phyloP scores from a whole-genome alignment of 192 early-diverging fungal species.

The Entomortierella beljakovae region DNA sequence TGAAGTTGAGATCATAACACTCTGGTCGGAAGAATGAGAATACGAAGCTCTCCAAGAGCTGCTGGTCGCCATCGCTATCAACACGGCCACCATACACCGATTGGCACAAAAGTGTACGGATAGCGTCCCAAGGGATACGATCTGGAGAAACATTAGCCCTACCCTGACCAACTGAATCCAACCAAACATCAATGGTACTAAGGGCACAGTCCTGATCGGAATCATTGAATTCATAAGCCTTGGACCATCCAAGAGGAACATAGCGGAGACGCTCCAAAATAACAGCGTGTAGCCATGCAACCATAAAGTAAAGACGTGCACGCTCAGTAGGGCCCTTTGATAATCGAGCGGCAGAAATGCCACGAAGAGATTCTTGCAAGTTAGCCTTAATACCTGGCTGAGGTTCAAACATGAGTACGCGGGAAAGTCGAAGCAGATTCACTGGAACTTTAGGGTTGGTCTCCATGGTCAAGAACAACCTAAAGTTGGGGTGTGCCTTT shows the following conservation, averaged over 20 bases:
- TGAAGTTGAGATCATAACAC: slow-evolving; percentile 86
- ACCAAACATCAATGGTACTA: slow-evolving; percentile 91
- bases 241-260: slow-evolving; percentile 97
- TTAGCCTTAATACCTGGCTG: slow-evolving; percentile 96
- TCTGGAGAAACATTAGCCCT: slow-evolving; percentile 92
- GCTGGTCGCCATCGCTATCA: slow-evolving; percentile 92
- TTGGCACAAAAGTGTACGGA: slow-evolving; percentile 84
- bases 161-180: slow-evolving; percentile 83
- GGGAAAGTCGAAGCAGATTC: slow-evolving; percentile 89
- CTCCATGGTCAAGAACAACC: slow-evolving; percentile 98
- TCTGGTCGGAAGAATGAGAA: slow-evolving; percentile 80
- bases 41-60: slow-evolving; percentile 88
- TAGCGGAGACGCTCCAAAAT: slow-evolving; percentile 97
- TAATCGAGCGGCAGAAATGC: slow-evolving; percentile 66
- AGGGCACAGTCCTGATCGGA: slow-evolving; percentile 95
- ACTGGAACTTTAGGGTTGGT: slow-evolving; percentile 96
- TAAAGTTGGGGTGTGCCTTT: slow-evolving; percentile 86
- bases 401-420: slow-evolving; percentile 96
- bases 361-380: slow-evolving; percentile 82
- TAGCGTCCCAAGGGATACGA: slow-evolving; percentile 96
- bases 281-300: slow-evolving; percentile 97
- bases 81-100: slow-evolving; percentile 98
- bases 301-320: slow-evolving; percentile 89
- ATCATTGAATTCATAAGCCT: slow-evolving; percentile 98
- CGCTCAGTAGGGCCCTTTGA: slow-evolving; percentile 86